Evolutionary conservation across 1,284 basidiomycete genomes (phyloP).

Genomic region (Afroboletus lepidellus): DNA sequence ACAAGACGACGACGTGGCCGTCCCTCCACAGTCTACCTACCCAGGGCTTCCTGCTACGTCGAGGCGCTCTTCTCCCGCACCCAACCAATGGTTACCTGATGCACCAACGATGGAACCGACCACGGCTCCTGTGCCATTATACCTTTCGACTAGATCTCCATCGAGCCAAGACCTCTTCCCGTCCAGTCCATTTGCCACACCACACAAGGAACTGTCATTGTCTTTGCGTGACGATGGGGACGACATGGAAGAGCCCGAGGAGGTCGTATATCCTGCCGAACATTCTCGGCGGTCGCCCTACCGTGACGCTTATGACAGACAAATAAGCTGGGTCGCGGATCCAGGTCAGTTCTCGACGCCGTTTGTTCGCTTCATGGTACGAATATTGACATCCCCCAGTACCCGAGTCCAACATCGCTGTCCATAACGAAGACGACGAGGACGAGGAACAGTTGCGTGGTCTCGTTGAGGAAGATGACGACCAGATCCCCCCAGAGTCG

Average conservation of each 20-base stretch:
- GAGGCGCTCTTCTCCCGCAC: constrained; percentile 31
- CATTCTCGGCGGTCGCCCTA: constrained; percentile 45
- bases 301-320: constrained; percentile 52
- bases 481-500: constrained; percentile 44
- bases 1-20: constrained; percentile 51
- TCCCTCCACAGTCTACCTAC: constrained; percentile 37
- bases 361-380: constrained; percentile 3
- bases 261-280: constrained; percentile 53
- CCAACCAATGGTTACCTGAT: constrained; percentile 43
- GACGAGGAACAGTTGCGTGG: constrained; percentile 36
- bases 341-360: constrained; percentile 47
- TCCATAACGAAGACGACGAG: constrained; percentile 58
- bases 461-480: constrained; percentile 38
- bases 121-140: constrained; percentile 44
- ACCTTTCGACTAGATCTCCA: constrained; percentile 43
- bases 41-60: constrained; percentile 37
- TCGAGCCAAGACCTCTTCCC: constrained; percentile 59
- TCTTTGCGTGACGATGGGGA: constrained; percentile 55
- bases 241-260: constrained; percentile 43
- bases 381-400: constrained; percentile 33
- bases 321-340: constrained; percentile 75
- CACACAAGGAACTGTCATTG: constrained; percentile 54
- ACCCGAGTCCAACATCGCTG: constrained; percentile 57
- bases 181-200: constrained; percentile 70
- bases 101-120: constrained; percentile 46